Evolutionary conservation across 2,329 filamentous ascomycete genomes (phyloP), one percentile per base, ranked within the genome.

Genomic region (Ambrosiella beaveri): DNA sequence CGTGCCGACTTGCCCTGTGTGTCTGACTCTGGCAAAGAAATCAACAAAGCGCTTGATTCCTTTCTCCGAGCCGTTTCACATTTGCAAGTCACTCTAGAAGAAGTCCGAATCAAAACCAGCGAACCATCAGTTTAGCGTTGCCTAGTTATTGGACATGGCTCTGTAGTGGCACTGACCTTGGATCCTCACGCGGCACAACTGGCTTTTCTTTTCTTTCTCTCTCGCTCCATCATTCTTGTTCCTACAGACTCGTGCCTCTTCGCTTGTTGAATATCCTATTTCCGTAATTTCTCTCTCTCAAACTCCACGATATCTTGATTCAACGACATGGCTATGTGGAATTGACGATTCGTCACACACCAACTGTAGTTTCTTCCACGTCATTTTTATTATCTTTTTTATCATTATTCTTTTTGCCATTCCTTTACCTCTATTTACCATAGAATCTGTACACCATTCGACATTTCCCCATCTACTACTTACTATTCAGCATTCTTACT

Each of bases 51-150:
- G 52, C 19, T 19, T 54, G 39, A 2, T 54, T 41, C 52, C 19
- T 54, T 54, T 54, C 51, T 40, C 52, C 52, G 52, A 54, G 15
- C 12, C 19, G 52, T 54, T 54, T 54, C 52, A 54, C 41, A 37
- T 41, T 41, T 19, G 27, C 27, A 27, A 27, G 27, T 27, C 27
- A 27, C 27, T 27, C 27, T 27, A 27, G 27, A 2, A 27, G 27
- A 27, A 27, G 27, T 27, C 27, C 27, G 27, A 27, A 27, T 27
- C 27, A 27, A 27, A 27, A 27, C 27, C 27, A 27, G 27, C 27
- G 27, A 27, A 27, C 6, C 39, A 41, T 41, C 3, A n/a, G 11
- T 19, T 27, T 51, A 36, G 47, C 47, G 9, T 51, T 15, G 47
- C 27, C 35, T 19, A 47, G 2, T 35, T 36, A 7, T 11, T 51